Evolutionary conservation across 768 basidiomycete genomes (phyloP), one percentile per base, ranked within the genome.

Genomic region (Tremella mesenterica): DNA sequence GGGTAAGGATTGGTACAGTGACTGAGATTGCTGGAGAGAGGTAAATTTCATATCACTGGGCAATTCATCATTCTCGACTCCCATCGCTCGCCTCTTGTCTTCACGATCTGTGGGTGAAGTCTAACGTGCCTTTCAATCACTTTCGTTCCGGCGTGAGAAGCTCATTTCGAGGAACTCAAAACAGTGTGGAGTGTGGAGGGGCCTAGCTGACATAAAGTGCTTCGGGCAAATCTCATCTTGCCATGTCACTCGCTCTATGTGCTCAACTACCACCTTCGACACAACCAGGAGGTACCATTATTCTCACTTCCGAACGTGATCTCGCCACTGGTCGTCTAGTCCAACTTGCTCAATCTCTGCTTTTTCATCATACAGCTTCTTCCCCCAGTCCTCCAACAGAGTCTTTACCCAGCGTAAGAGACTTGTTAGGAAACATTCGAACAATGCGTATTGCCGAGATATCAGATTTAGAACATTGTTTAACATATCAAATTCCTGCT

Each of bases 181-280:
- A 44, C 43, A 10, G 34, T 12, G 12, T 12, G 34, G 34, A 12
- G 34, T 18, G 18, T 12, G 34, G 12, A 36, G 34, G 43, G 21
- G 9, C 10, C n/a, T 46, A 16, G 27, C 44, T 46, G 6, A 46
- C n/a, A 26, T 16, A 8, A 68, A 99, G 95, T 68, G 85, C 90
- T 21, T 83, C 93, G 25, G 95, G 95, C 33, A 99, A 99, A 75
- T 90, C 90, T 0, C 91, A 97, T 63, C 74, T 97, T 4, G 86
- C 85, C 3, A 77, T 99, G 13, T 90, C 92, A 60, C 79, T 89
- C 18, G 81, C 88, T 3, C 75, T 93, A 27, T 77, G 80, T 20
- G 85, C 86, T 0, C 92, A 96, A 68, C 77, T 87, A 0, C 82
- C 86, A 5, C 21, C 63, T 20, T 43, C 65, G 71, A 39, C 73